These are phyloP conservation scores for Bothriochloa decipiens DNA, from an alignment of 176 grass and related monocot genomes.

Conservation along the genomic window DNA sequence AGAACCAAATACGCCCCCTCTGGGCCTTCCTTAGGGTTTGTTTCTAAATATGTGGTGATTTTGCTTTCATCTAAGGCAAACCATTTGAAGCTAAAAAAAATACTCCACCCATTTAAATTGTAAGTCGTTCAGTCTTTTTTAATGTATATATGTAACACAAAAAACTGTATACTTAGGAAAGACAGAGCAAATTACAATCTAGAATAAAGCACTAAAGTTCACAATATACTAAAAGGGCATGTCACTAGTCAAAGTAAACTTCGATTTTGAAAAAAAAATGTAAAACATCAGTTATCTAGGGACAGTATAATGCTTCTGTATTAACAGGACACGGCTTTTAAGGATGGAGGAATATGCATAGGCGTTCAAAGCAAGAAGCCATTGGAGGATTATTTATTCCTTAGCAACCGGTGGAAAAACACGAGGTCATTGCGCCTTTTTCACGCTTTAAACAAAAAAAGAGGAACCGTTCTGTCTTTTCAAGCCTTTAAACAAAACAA, in stretches of 20 bases:
- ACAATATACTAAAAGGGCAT: too few species aligned
- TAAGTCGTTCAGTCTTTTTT: too few species aligned
- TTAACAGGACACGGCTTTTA: neutral
- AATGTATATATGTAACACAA: too few species aligned
- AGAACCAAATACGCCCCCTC: too few species aligned
- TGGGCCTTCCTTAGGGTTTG: too few species aligned
- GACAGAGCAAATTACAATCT: too few species aligned
- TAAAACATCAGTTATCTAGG: neutral
- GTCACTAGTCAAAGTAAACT: too few species aligned
- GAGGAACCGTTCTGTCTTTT: neutral
- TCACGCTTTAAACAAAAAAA: neutral
- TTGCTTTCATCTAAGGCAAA: neutral
- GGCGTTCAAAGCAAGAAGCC: neutral
- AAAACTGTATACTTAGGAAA: too few species aligned
- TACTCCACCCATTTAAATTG: too few species aligned
- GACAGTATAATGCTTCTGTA: neutral
- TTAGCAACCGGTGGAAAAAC: neutral
- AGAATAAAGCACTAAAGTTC: too few species aligned
- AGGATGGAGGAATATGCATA: neutral
- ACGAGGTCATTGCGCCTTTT: neutral
- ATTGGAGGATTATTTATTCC: neutral
- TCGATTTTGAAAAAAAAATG: too few species aligned
- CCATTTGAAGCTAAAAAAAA: neutral
- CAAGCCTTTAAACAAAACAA: neutral
- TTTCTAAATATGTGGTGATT: neutral